Base-by-base conservation (phyloP, 2,329 filamentous ascomycete genomes). In the Phyllosticta capitalensis region DNA sequence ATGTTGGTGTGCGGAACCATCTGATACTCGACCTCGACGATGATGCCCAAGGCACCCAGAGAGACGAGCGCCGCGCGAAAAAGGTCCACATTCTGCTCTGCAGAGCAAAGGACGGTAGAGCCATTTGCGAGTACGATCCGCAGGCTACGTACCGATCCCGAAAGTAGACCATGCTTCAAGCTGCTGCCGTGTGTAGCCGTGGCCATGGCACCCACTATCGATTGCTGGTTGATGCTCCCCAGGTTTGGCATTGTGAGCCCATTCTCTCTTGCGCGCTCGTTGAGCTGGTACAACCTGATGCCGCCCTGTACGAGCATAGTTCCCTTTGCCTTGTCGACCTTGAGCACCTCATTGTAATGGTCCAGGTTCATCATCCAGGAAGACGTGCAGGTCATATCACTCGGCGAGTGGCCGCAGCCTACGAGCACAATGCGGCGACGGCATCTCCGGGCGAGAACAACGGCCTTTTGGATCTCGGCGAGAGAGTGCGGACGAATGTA, bases 311-410 rank as follows among this genome's bases (percentile, higher is more conserved):
- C 88, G 2, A 85, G 84, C 57, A 95, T 83, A 7, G 88, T 74
- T 56, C 85, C 82, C 10, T 80, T 85, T 48, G 82, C 78, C 56
- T 73, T 75, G 68, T 95, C 85, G 54, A 95, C 79, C 7, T 84
- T 81, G 55, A 95, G 70, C 28, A 97, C 81, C 58, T 82, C 79
- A 69, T 84, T 84, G 75, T 89, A 90, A 64, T 88, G 81, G 77
- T 99, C 94, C 62, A 99, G 83, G 72, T 96, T 97, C 66, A 97
- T 79, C 70, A 96, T 85, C 94, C 94, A 97, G 64, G 88, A 89
- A 17, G 89, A 94, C 5, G 92, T 95, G 75, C 90, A 95, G 4
- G 92, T 97, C 51, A 99, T 77, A 68, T 92, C 88, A 64, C 88
- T 95, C 7, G 92, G 94, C 58, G 92, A 96, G 77, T 99, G 92